Evolutionary conservation across 169 alveolate species (phyloP).

Genomic region (Theileria parva): DNA sequence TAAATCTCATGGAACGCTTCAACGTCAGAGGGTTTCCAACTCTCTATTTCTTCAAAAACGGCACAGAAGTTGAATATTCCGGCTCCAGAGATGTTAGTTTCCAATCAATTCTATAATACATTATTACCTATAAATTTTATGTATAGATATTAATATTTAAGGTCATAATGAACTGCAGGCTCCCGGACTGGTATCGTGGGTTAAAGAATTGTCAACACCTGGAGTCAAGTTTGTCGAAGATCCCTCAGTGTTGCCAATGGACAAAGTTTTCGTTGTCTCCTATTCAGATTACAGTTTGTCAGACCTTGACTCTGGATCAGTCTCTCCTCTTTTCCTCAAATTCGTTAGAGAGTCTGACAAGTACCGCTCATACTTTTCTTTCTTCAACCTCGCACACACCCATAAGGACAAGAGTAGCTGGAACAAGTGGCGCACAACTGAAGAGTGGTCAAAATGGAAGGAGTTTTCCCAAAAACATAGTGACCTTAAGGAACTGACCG

Average conservation of each 20-base stretch:
- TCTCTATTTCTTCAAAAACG: constrained; percentile 83
- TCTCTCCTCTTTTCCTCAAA: constrained; percentile 51
- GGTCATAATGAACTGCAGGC: constrained; percentile 26
- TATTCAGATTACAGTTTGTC: background rate
- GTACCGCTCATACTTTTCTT: constrained; percentile 68
- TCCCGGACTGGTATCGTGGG: constrained; percentile 70
- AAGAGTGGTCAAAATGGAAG: constrained; percentile 58
- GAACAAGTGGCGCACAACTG: constrained; percentile 41
- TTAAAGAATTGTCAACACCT: constrained; percentile 68
- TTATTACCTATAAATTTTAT: background rate
- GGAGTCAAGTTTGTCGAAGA: constrained; percentile 42
- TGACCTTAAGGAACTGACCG: background rate
- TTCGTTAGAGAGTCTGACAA: constrained; percentile 69
- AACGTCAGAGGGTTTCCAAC: constrained; percentile 91
- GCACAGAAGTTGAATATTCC: constrained; percentile 61
- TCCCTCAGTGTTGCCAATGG: constrained; percentile 44
- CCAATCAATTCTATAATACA: background rate
- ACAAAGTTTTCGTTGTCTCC: constrained; percentile 2
- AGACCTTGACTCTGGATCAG: background rate
- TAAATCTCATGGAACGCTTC: constrained; percentile 79
- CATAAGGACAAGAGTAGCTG: constrained; percentile 15
- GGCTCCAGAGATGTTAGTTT: constrained; percentile 73
- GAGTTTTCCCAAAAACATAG: constrained; percentile 8
- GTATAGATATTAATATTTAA: background rate
- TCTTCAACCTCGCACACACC: constrained; percentile 30